Conservation (phyloP, 768 basidiomycete genomes). For the Boletellus ananas region DNA sequence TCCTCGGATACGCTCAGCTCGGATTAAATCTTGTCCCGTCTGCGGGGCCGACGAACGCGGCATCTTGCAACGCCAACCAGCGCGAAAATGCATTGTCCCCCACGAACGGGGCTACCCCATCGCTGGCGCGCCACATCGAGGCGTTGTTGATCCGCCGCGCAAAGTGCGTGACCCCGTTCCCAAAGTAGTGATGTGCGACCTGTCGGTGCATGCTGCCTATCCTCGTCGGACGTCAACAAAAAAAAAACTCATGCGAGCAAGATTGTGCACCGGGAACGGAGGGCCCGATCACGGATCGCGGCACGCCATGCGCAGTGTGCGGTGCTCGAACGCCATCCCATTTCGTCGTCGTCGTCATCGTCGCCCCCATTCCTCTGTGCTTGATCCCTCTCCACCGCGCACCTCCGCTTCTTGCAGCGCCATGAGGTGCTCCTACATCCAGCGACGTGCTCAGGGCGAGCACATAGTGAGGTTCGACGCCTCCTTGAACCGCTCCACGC, state of each 20-base stretch:
- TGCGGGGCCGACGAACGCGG: constrained; percentile 60
- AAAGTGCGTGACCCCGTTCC: constrained; percentile 92
- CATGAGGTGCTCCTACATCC: constrained; percentile 33
- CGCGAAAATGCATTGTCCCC: constrained; percentile 88
- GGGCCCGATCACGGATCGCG: constrained; percentile 44
- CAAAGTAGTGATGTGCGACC: constrained; percentile 85
- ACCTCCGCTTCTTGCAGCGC: constrained; percentile 42
- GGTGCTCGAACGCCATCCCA: constrained; percentile 59
- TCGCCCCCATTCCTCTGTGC: constrained; percentile 3
- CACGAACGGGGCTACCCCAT: constrained; percentile 74
- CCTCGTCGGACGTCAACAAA: no score
- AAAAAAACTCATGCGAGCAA: no score
- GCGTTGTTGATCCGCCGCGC: constrained; percentile 86
- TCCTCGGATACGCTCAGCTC: constrained; percentile 52
- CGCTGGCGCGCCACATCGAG: constrained; percentile 74
- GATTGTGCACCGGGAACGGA: no score
- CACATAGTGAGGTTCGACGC: constrained; percentile 86
- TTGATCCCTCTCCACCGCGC: constrained; percentile 14
- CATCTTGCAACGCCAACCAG: constrained; percentile 88
- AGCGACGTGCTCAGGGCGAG: constrained; percentile 40
- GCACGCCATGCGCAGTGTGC: constrained; percentile 66
- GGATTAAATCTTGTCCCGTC: constrained; percentile 66
- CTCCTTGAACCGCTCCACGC: constrained; percentile 86
- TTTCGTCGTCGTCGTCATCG: no score
- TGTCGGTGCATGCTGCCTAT: constrained; percentile 88